Conservation (phyloP, 148 eudicot genomes). For the Salicornia ramosissima region DNA sequence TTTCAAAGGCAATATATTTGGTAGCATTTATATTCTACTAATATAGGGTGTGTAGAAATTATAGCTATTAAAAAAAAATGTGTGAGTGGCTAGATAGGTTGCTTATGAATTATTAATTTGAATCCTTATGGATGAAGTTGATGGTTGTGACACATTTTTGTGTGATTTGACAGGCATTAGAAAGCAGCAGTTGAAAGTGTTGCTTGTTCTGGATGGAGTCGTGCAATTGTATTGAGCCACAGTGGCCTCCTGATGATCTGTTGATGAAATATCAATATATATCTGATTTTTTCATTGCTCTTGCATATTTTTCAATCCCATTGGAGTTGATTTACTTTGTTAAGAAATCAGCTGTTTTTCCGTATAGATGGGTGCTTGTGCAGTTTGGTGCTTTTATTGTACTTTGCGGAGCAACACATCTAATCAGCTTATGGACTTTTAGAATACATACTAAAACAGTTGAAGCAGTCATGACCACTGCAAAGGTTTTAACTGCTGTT, state of each 20-base stretch:
- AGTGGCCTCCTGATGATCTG: conserved; percentile 77
- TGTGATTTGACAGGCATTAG: conserved; percentile 35
- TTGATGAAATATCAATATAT: conserved; percentile 91
- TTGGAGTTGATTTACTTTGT: conserved; percentile 90
- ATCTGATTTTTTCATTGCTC: conserved; percentile 93
- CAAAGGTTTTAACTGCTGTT: conserved; percentile 74
- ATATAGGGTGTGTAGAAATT: too few relatives aligned
- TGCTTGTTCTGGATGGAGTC: conserved; percentile 49
- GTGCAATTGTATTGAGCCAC: conserved; percentile 91
- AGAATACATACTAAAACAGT: conserved; percentile 65
- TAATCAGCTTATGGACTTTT: conserved; percentile 84
- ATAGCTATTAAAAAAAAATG: too few relatives aligned
- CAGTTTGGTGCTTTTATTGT: conserved; percentile 98
- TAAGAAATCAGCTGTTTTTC: conserved; percentile 91
- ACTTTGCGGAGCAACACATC: conserved; percentile 93
- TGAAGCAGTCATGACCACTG: conserved; percentile 72
- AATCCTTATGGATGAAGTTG: background rate
- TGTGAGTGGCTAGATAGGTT: background rate
- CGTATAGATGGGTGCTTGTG: conserved; percentile 93
- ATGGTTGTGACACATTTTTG: background rate
- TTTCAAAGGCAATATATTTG: too few relatives aligned
- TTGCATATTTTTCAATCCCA: conserved; percentile 95
- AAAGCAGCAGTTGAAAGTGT: conserved; percentile 13
- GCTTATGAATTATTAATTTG: background rate
- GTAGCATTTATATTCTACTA: too few relatives aligned